A percentile compares a stretch with the other conserved stretches of the same genome.
phyloP scores from a whole-genome alignment of 2,329 filamentous ascomycete genomes.

The Acarospora socialis region DNA sequence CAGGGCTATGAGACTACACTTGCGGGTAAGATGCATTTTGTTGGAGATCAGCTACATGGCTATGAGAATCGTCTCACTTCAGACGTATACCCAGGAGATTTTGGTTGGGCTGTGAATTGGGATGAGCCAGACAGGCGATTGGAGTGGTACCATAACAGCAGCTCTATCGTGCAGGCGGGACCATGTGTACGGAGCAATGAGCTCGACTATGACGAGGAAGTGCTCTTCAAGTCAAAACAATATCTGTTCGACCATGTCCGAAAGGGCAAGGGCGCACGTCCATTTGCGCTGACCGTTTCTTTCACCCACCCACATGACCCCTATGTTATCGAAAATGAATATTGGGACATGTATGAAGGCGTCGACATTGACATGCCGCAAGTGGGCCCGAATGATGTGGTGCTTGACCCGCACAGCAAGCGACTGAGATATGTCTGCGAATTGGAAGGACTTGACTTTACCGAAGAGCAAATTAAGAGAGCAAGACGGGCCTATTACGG shows the following conservation, averaged over 20 bases:
- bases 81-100: slow-evolving; percentile 89
- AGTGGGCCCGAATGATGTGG: slow-evolving; percentile 61
- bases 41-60: slow-evolving; percentile 85
- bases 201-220: slow-evolving; percentile 89
- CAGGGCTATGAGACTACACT: slow-evolving; percentile 81
- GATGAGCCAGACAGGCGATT: slow-evolving; percentile 73
- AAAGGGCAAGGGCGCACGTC: slow-evolving; percentile 55
- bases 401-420: slow-evolving; percentile 77
- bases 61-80: slow-evolving; percentile 88
- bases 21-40: slow-evolving; percentile 95
- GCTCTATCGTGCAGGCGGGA: slow-evolving; percentile 80
- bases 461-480: slow-evolving; percentile 70
- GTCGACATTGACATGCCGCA: slow-evolving; percentile 77
- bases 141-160: slow-evolving; percentile 95
- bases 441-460: slow-evolving; percentile 69
- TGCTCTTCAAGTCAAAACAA: slow-evolving; percentile 81
- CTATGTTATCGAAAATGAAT: slow-evolving; percentile 85
- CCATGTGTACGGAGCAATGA: slow-evolving; percentile 85
- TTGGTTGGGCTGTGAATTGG: slow-evolving; percentile 89
- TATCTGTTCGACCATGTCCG: slow-evolving; percentile 84
- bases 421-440: slow-evolving; percentile 77
- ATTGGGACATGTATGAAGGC: slow-evolving; percentile 82
- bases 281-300: slow-evolving; percentile 82
- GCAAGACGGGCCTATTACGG: slow-evolving; percentile 85
- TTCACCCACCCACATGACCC: slow-evolving; percentile 91